Conservation (phyloP, 306 rosid species). For the Ceratonia siliqua region DNA sequence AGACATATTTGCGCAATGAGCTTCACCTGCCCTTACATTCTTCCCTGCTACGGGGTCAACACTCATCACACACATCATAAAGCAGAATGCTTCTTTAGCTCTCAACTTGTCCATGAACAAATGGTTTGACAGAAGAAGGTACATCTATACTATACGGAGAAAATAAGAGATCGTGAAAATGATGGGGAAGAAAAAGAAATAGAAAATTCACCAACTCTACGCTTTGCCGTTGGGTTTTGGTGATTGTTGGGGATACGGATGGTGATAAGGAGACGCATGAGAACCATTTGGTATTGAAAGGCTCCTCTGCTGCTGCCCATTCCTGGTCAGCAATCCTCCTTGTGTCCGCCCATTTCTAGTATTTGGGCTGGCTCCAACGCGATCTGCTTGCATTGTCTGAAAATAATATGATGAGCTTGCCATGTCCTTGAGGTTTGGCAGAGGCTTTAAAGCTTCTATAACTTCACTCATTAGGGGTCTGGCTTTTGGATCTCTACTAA, state of each 20-base stretch:
- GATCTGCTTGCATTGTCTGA: conserved; percentile 80
- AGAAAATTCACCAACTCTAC: conserved; percentile 45
- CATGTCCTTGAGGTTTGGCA: conserved; percentile 92
- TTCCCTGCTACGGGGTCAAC: conserved; percentile 34
- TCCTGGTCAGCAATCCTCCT: conserved; percentile 59
- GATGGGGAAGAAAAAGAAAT: conserved; percentile 32
- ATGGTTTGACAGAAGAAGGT: conserved; percentile 53
- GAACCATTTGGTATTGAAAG: conserved; percentile 61
- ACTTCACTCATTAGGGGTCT: conserved; percentile 87
- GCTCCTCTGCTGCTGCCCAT: conserved; percentile 78
- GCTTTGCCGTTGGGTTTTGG: conserved; percentile 83
- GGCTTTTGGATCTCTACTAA: conserved; percentile 75
- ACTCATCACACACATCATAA: conserved; percentile 47
- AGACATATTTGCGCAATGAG: conserved; percentile 25
- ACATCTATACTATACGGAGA: conserved; percentile 58
- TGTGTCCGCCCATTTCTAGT: conserved; percentile 62
- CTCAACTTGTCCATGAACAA: conserved; percentile 43
- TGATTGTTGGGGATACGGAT: conserved; percentile 73
- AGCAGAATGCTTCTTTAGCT: conserved; percentile 44
- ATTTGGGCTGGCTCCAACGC: conserved; percentile 70
- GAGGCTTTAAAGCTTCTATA: conserved; percentile 80
- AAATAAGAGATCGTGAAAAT: conserved; percentile 30
- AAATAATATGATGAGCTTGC: conserved; percentile 94
- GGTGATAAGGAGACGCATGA: conserved; percentile 90
- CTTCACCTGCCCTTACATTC: conserved; percentile 44